Evolutionary conservation across 2,329 filamentous ascomycete genomes (phyloP), one percentile per base, ranked within the genome.

Genomic region (Alternaria sp.): DNA sequence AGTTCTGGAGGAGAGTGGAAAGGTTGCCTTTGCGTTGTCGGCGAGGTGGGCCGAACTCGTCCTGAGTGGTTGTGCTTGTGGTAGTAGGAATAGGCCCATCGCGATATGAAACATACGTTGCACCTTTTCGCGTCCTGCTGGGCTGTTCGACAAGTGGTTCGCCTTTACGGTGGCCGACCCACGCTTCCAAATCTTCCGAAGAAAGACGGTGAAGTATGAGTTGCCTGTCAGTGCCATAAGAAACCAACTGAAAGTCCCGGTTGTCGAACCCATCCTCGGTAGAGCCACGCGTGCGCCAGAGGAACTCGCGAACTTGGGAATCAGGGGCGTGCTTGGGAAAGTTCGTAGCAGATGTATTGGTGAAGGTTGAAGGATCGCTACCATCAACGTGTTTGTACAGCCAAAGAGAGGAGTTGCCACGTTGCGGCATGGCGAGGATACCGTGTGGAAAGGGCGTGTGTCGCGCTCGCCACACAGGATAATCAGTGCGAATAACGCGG

Each of bases 401-500:
- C 80, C 96, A 93, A 17, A 97, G 84, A 67, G 94, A 88, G 40
- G 91, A 92, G 32, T 94, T 93, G 56, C 93, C 92, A 69, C 93
- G 92, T 77, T 97, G 93, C 2, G 95, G 93, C 92, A 97, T 97
- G 26, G 93, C 93, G 56, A 97, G 82, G 17, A 97, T 82, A 5
- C 94, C 94, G 79, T 87, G 89, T 28, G 93, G 93, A 77, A 97
- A 97, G 0, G 94, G 94, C 0, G 94, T 96, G 75, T 97, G 93
- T 4, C 94, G 88, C 54, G 95, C 93, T 73, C 94, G 88, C 93
- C 93, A 97, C 21, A 97, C 91, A 1, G 94, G 95, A 73, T 94
- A 97, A 3, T 90, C 87, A 1, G 94, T 96, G 51, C 86, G 85
- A 58, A 97, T 94, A 47, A 93, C 87, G 63, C 92, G 89, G 23